Percentiles rank a stretch among this genome's conserved stretches.
phyloP scores from a whole-genome alignment of 441 rosid genomes.

The Brassica hybrid region DNA sequence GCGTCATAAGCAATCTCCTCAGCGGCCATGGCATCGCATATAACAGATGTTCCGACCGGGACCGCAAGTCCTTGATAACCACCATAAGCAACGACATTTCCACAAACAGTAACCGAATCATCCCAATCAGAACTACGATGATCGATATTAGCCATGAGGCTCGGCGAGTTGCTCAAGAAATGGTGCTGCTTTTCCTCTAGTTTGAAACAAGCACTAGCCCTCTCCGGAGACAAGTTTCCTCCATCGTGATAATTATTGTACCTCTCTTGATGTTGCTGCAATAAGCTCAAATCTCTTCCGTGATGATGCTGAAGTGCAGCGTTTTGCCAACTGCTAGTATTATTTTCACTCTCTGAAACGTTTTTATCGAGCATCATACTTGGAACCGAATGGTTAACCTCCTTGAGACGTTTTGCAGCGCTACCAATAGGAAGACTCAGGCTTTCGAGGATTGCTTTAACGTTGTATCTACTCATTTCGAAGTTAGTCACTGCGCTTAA shows the following conservation, averaged over 20 bases:
- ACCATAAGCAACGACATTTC: constrained; percentile 38
- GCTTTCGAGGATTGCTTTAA: constrained; percentile 85
- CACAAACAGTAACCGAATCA: constrained; percentile 54
- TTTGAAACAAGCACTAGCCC: constrained; percentile 62
- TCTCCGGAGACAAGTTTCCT: constrained; percentile 35
- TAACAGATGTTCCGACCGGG: constrained; percentile 32
- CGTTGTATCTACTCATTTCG: constrained; percentile 88
- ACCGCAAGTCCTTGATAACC: constrained; percentile 47
- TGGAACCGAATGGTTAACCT: constrained; percentile 23
- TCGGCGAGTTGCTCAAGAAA: constrained; percentile 38
- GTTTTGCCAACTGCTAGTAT: constrained; percentile 47
- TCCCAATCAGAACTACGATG: constrained; percentile 52
- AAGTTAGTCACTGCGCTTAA: constrained; percentile 92
- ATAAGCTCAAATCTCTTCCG: constrained; percentile 38
- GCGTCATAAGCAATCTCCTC: constrained; percentile 49
- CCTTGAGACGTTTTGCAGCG: constrained; percentile 72
- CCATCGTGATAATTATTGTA: constrained; percentile 43
- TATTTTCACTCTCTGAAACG: constrained; percentile 23
- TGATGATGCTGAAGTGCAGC: constrained; percentile 56
- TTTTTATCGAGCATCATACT: constrained; percentile 19
- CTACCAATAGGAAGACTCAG: constrained; percentile 82
- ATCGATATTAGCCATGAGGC: constrained; percentile 34
- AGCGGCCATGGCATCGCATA: constrained; percentile 40
- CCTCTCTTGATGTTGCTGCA: constrained; percentile 44
- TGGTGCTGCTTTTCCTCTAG: constrained; percentile 65